phyloP scores from a whole-genome alignment of 2,329 filamentous ascomycete genomes.

The Bipolaris victoriae region DNA sequence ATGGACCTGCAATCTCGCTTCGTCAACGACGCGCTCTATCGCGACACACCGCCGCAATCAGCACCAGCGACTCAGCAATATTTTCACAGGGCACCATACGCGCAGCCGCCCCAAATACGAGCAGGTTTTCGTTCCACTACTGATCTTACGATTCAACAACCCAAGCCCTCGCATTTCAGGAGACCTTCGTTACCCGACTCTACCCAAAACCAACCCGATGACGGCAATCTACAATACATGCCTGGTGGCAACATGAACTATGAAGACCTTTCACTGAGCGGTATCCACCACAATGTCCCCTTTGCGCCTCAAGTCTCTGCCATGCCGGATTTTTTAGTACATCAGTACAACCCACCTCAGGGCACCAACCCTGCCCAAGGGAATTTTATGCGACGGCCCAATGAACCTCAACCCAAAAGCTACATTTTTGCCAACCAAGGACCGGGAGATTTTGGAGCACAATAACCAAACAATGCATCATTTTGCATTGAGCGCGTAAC shows the following conservation, averaged over 20 bases:
- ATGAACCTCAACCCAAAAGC: constrained; percentile 50
- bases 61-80: constrained; percentile 57
- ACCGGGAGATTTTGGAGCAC: constrained; percentile 50
- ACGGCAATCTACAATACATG: constrained; percentile 33
- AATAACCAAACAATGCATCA: constrained; percentile 4
- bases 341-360: constrained; percentile 56
- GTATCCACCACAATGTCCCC: constrained; percentile 43
- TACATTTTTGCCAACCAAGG: constrained; percentile 58
- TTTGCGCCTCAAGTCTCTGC: constrained; percentile 39
- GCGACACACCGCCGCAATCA: constrained; percentile 58
- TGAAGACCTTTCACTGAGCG: constrained; percentile 39
- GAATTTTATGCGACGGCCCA: constrained; percentile 34
- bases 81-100: constrained; percentile 50
- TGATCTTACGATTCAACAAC: constrained; percentile 43
- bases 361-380: constrained; percentile 42
- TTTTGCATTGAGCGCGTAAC: not conserved
- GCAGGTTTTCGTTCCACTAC: constrained; percentile 43
- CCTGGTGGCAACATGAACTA: constrained; percentile 35
- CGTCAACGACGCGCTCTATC: constrained; percentile 45
- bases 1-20: constrained; percentile 42
- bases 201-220: constrained; percentile 32
- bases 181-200: constrained; percentile 46
- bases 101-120: constrained; percentile 44
- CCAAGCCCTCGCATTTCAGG: constrained; percentile 46
- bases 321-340: constrained; percentile 52